Conservation (phyloP, 306 rosid genomes). For the Inga leiocalycina region DNA sequence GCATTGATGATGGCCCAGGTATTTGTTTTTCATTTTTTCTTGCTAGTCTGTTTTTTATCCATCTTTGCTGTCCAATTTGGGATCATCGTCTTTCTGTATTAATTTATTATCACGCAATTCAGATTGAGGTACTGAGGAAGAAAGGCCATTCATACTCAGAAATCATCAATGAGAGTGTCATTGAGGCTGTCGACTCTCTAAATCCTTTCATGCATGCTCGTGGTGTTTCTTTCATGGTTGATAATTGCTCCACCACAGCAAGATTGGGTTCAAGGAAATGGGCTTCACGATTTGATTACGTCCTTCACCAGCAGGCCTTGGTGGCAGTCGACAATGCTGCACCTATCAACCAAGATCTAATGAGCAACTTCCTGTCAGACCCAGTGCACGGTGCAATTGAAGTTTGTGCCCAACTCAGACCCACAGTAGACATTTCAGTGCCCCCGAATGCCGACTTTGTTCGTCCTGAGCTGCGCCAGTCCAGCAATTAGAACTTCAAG, state of each 20-base stretch:
- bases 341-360: slow-evolving; percentile 72
- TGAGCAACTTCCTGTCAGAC: slow-evolving; percentile 93
- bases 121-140: slow-evolving; percentile 96
- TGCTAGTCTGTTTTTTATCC: background rate
- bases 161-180: slow-evolving; percentile 95
- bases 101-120: slow-evolving; percentile 28
- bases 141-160: slow-evolving; percentile 97
- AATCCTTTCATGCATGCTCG: slow-evolving; percentile 99
- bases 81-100: background rate
- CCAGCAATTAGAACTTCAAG: slow-evolving; percentile 42
- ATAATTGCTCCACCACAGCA: slow-evolving; percentile 96
- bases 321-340: slow-evolving; percentile 79
- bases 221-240: slow-evolving; percentile 99
- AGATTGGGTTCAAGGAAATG: slow-evolving; percentile 99
- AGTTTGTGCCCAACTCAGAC: slow-evolving; percentile 90
- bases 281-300: slow-evolving; percentile 95
- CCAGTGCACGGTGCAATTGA: slow-evolving; percentile 93
- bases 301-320: slow-evolving; percentile 90
- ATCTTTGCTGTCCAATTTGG: slow-evolving; percentile 5
- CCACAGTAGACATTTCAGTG: slow-evolving; percentile 89
- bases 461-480: slow-evolving; percentile 90
- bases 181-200: slow-evolving; percentile 91
- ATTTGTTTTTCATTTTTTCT: slow-evolving; percentile 11
- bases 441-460: slow-evolving; percentile 91
- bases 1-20: slow-evolving; percentile 99